Percentiles rank a stretch among this genome's conserved stretches.
phyloP scores from a whole-genome alignment of 345 rosid species.

The Limnanthes douglasii region DNA sequence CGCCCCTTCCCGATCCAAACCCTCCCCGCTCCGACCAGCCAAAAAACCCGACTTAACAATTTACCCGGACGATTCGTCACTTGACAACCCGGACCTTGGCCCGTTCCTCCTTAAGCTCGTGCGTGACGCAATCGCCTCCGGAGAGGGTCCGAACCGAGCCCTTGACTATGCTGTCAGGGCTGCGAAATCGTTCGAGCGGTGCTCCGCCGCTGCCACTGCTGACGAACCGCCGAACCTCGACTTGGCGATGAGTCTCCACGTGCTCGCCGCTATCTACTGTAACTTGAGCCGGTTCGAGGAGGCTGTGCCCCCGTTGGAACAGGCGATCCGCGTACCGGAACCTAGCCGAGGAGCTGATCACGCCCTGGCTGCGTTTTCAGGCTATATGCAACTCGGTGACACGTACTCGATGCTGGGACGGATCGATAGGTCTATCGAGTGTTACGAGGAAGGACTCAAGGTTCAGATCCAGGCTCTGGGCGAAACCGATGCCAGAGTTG shows the following conservation, averaged over 20 bases:
- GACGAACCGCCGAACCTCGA: conserved; percentile 19
- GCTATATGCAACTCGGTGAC: conserved; percentile 40
- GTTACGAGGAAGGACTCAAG: conserved; percentile 25
- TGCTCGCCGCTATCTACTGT: conserved; percentile 26
- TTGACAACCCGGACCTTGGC: not conserved
- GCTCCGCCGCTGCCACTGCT: too few relatives aligned
- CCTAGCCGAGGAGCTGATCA: conserved; percentile 14
- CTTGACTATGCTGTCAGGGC: conserved; percentile 23
- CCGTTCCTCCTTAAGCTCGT: not conserved
- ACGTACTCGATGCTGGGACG: conserved; percentile 31
- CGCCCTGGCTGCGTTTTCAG: conserved; percentile 35
- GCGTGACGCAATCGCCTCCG: not conserved
- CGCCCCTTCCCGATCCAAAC: conserved; percentile 73
- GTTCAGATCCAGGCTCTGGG: conserved; percentile 33
- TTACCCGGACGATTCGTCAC: conserved; percentile 15
- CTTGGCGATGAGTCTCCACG: conserved; percentile 27
- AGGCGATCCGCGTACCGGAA: conserved; percentile 18
- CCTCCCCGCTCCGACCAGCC: conserved; percentile 51
- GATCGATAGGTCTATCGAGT: conserved; percentile 23
- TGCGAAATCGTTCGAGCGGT: conserved; percentile 19
- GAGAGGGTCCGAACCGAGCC: not conserved
- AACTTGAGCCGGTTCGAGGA: conserved; percentile 25
- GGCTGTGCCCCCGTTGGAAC: conserved; percentile 30
- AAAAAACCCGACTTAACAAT: conserved; percentile 73
- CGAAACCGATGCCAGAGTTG: conserved; percentile 23